These are phyloP conservation scores for Penicillium sp. DNA, from an alignment of 2,329 filamentous ascomycete genomes.

Conservation along the genomic window DNA sequence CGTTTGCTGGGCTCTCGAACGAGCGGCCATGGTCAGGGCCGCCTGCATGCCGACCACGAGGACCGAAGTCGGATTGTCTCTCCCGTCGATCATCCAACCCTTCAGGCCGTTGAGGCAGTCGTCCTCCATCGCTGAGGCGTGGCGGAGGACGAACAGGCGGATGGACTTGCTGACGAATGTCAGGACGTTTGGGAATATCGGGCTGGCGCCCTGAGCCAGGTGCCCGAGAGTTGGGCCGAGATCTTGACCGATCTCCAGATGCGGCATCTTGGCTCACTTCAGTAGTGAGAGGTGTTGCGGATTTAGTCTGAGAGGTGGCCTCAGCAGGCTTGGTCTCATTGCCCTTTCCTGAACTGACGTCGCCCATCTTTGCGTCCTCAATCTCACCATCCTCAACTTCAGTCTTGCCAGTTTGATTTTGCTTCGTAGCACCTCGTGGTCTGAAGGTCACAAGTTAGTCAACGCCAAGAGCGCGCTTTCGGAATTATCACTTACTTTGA, in stretches of 20 bases:
- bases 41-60: constrained; percentile 36
- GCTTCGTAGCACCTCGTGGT: constrained; percentile 26
- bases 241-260: constrained; percentile 15
- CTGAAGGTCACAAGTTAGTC: constrained; percentile 31
- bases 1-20: constrained; percentile 36
- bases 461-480: neutral
- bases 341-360: constrained; percentile 26
- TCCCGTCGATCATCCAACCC: constrained; percentile 42
- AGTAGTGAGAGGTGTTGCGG: constrained; percentile 7
- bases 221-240: constrained; percentile 29
- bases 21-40: constrained; percentile 39
- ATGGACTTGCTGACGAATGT: constrained; percentile 38
- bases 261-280: constrained; percentile 10
- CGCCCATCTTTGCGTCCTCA: constrained; percentile 47
- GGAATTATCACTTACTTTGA: constrained; percentile 36
- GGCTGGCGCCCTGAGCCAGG: constrained; percentile 31
- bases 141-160: constrained; percentile 40
- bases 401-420: constrained; percentile 27
- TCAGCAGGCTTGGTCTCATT: constrained; percentile 14
- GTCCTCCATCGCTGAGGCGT: constrained; percentile 36
- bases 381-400: constrained; percentile 50
- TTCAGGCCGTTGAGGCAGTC: constrained; percentile 42
- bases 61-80: constrained; percentile 38
- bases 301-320: constrained; percentile 13
- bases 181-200: constrained; percentile 42